phyloP scores from a whole-genome alignment of 352 stramenopile genomes.

The Phytophthora idaei region DNA sequence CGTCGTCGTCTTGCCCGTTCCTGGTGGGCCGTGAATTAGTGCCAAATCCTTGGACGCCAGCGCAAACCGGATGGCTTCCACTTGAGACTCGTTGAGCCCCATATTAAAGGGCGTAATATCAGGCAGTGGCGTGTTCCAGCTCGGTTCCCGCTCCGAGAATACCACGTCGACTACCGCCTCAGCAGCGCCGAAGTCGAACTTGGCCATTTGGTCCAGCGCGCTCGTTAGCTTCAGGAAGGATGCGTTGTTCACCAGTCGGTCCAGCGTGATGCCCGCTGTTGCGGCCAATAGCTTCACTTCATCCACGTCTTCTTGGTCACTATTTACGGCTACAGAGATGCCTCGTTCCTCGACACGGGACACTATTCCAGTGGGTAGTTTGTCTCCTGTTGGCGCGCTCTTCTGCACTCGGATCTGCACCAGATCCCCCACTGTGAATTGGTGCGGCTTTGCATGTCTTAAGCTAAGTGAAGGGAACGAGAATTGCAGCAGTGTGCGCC shows the following conservation, averaged over 20 bases:
- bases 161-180: conserved; percentile 74
- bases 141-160: conserved; percentile 54
- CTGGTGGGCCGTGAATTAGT: conserved; percentile 93
- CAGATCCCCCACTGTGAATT: conserved; percentile 85
- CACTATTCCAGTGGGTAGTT: conserved; percentile 65
- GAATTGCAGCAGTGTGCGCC: conserved; percentile 63
- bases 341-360: conserved; percentile 59
- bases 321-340: conserved; percentile 61
- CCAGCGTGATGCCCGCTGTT: conserved; percentile 54
- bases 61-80: conserved; percentile 76
- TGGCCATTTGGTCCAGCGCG: conserved; percentile 69
- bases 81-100: conserved; percentile 78
- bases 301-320: conserved; percentile 64
- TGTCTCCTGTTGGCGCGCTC: conserved; percentile 9
- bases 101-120: conserved; percentile 55
- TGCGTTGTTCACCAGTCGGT: conserved; percentile 87
- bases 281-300: conserved; percentile 45
- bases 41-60: conserved; percentile 88
- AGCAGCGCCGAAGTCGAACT: conserved; percentile 63
- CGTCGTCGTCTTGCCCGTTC: conserved; percentile 97
- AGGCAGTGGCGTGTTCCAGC: conserved; percentile 56
- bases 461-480: conserved; percentile 48
- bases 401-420: conserved; percentile 74
- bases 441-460: conserved; percentile 67
- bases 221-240: conserved; percentile 79